phyloP scores from a whole-genome alignment of 148 eudicot species.

The Vaccinium darrowii region DNA sequence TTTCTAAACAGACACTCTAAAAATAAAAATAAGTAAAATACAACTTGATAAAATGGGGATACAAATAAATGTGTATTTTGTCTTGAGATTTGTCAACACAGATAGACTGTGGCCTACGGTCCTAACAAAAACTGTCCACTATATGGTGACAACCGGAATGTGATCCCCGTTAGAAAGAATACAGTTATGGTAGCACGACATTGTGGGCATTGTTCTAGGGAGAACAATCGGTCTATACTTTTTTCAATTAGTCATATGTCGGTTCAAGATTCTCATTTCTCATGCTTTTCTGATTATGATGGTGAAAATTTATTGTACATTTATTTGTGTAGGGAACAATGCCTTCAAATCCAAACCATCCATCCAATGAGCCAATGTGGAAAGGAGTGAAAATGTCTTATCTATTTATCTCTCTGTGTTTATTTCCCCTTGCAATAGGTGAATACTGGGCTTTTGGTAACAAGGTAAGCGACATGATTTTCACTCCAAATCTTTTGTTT shows the following conservation, averaged over 20 bases:
- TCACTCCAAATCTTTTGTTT: background rate
- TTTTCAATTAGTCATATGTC: background rate
- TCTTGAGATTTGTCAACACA: too few relatives aligned
- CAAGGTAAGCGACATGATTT: constrained; percentile 28
- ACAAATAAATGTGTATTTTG: too few relatives aligned
- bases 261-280: background rate
- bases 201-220: too few relatives aligned
- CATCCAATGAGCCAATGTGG: constrained; percentile 47
- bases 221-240: too few relatives aligned
- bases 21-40: too few relatives aligned
- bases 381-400: constrained; percentile 50
- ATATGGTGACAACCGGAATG: background rate
- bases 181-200: too few relatives aligned
- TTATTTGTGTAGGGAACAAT: constrained; percentile 52
- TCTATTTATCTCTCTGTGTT: constrained; percentile 38
- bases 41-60: too few relatives aligned
- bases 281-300: background rate
- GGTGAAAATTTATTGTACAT: background rate
- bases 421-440: constrained; percentile 58
- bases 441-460: constrained; percentile 69
- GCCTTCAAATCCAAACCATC: constrained; percentile 37
- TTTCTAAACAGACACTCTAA: too few relatives aligned
- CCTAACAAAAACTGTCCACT: background rate
- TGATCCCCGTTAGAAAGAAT: too few relatives aligned
- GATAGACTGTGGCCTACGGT: too few relatives aligned